Base-by-base conservation (phyloP, 306 rosid species). In the Malus fusca region DNA sequence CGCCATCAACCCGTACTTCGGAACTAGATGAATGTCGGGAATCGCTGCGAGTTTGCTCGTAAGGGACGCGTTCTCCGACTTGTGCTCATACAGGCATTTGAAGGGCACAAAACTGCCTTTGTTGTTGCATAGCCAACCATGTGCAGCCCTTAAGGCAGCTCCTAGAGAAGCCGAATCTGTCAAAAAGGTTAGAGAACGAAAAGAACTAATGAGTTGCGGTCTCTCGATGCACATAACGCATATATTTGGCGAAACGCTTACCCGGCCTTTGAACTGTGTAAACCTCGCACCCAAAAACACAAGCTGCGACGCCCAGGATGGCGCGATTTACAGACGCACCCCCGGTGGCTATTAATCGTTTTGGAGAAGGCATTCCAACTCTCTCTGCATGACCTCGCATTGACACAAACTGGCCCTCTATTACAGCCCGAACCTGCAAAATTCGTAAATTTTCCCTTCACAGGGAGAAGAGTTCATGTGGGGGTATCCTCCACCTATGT, bases 331-430 rank as follows among this genome's bases (percentile, higher is more conserved):
- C 85, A 22, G 99, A 95, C 11, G 97, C 99, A 78, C 99, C 99
- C 7, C 99, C 99, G 2, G 99, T 95, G 69, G 97, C 99, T 84
- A 95, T 95, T 56, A 95, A 85, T 78, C 96, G 87, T 71, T 84
- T 89, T 53, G 99, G 97, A 53, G 87, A 86, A 76, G 97, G 97
- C 99, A 95, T 90, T 69, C 99, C 99, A 42, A 90, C 88, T 83
- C 99, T 90, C 84, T 95, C 99, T 11, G 97, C 93, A 80, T 95
- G 99, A 79, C 93, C 97, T 40, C 97, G 86, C 97, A 95, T 95
- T 9, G 99, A 95, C 51, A 90, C 84, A 63, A 95, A 75, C 80
- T 90, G 99, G 67, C 99, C 99, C 81, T 95, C 99, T 65, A 89
- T 80, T 74, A 92, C 62, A 74, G 96, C 96, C 48, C 97, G 85